Evolutionary conservation across 176 grass and related monocot species (phyloP).

Genomic region (Oryza australiensis): DNA sequence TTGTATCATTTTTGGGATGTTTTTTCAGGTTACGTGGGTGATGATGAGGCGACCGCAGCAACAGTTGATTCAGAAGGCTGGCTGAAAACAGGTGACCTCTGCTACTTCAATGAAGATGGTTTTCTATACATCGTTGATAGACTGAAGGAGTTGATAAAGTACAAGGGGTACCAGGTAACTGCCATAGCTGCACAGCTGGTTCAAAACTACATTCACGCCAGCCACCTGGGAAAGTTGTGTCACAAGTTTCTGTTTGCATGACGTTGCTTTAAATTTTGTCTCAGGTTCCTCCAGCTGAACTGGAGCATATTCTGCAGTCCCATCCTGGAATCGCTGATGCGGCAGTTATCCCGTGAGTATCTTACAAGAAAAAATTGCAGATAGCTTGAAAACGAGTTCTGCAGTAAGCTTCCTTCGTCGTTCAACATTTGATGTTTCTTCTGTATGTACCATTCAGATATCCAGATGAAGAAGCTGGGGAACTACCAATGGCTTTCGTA

Average conservation of each 20-base stretch:
- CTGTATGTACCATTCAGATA: conserved; percentile 45
- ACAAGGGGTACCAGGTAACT: conserved; percentile 74
- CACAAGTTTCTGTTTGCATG: not conserved
- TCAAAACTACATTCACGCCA: not conserved
- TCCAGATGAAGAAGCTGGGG: conserved; percentile 84
- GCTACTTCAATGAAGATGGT: conserved; percentile 71
- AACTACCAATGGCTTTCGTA: conserved; percentile 83
- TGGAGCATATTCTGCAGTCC: conserved; percentile 62
- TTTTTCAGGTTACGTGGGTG: conserved; percentile 58
- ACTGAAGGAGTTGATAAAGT: conserved; percentile 78
- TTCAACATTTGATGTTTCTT: not conserved
- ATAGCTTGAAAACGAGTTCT: not conserved
- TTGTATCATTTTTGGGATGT: not conserved
- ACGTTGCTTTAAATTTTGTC: not conserved
- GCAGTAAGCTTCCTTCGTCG: not conserved
- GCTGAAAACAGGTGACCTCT: conserved; percentile 74
- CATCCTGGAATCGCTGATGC: conserved; percentile 60
- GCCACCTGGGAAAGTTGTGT: not conserved
- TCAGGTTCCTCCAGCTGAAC: conserved; percentile 73
- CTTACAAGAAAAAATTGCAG: conserved; percentile 14
- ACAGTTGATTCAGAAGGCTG: conserved; percentile 59
- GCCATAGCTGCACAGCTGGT: not conserved
- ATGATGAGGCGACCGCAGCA: conserved; percentile 48
- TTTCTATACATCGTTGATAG: conserved; percentile 71
- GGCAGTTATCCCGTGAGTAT: conserved; percentile 66